A percentile compares a stretch with the other conserved stretches of the same genome.
These are phyloP conservation scores for Beauveria scarabaeidicola DNA, from an alignment of 2,329 filamentous ascomycete genomes.

Conservation along the genomic window DNA sequence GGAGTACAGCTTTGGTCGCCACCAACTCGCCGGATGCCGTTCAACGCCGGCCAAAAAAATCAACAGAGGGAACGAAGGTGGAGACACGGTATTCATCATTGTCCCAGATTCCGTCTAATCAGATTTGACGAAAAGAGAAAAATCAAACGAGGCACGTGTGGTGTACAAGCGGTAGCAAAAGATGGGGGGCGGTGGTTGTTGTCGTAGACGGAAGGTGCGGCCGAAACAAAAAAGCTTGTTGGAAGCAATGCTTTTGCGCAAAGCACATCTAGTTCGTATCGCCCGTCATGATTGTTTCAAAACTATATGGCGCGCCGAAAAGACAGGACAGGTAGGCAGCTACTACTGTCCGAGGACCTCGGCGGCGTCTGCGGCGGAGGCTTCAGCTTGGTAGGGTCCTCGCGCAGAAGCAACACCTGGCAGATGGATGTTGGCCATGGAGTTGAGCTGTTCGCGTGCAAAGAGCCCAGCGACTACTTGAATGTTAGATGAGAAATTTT, in stretches of 20 bases:
- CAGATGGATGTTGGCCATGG: not conserved
- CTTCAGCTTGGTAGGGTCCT: not conserved
- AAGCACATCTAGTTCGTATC: not conserved
- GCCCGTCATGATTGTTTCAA: not conserved
- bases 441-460: not conserved
- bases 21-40: not conserved
- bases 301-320: not conserved
- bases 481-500: not conserved
- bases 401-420: not conserved
- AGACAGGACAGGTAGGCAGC: no score
- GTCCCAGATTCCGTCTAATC: not conserved
- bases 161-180: not conserved
- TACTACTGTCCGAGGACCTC: constrained; percentile 1
- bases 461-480: not conserved
- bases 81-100: not conserved
- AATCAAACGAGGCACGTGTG: not conserved
- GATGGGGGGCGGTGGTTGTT: not conserved
- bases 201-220: not conserved
- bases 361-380: not conserved
- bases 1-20: not conserved
- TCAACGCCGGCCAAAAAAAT: not conserved
- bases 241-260: no score
- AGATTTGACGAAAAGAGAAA: no score
- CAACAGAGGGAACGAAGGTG: not conserved
- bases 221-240: no score